Evolutionary conservation across 345 rosid species (phyloP), one percentile per base, ranked within the genome.

Genomic region (Eucalyptus virginea): DNA sequence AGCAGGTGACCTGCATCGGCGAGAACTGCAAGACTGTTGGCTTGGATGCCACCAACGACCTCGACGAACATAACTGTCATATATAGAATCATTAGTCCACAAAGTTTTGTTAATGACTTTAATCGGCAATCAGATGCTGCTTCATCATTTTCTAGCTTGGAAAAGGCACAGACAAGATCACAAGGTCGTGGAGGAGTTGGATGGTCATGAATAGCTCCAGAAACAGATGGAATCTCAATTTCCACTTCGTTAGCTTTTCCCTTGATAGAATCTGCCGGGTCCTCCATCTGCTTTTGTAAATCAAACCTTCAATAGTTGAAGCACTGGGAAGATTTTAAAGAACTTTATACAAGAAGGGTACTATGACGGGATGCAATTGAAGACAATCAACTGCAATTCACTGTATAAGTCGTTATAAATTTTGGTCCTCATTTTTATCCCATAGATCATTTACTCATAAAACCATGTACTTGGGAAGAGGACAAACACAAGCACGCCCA

Each of bases 1-100:
- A 96, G 90, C 93, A 96, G 90, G 93, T 96, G 99, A 2, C 96
- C 98, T 86, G 99, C 99, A 91, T 97, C 96, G 3, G 99, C 93
- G 88, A 95, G 92, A 13, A 95, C 94, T 44, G 99, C 98, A 40
- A 97, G 96, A 62, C 98, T 97, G 92, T 96, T 94, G 40, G 99
- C 97, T 90, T 95, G 93, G 21, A 93, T 58, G 12, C 98, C 99
- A 40, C 99, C 99, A 17, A 95, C 67, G 60, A 97, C 91, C 91
- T 96, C 95, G 65, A 94, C 94, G 2, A 90, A 62, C 97, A 96
- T 95, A 10, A 93, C 95, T 9, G 93, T 50, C 26, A 91, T 56
- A 67, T 93, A 95, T 83, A 94, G 89, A 42, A 93, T 56, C 16
- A 97, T 92, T 54, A 97, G 92, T 50, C 93, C 92, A 23, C 60